Percentiles rank a stretch among this genome's conserved stretches.
Conservation (phyloP, 805 yeast genomes). For the Wickerhamomyces bisporus region DNA sequence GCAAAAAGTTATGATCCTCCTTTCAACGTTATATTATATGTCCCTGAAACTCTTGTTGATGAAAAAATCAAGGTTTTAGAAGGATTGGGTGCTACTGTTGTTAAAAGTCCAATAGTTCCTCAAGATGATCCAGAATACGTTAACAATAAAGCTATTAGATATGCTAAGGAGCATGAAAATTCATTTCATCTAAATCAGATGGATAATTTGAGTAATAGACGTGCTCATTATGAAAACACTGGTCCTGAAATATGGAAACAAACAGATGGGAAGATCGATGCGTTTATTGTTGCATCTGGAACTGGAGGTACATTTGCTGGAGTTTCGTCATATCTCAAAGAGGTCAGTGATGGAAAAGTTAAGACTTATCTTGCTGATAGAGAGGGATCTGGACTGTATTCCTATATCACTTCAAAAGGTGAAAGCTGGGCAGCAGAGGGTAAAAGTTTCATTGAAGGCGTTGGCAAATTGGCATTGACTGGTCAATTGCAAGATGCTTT, state of each 20-base stretch:
- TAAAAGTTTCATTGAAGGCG: slow-evolving; percentile 21
- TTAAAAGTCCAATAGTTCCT: slow-evolving; percentile 66
- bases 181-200: slow-evolving; percentile 80
- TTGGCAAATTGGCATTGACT: slow-evolving; percentile 20
- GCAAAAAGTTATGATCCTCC: slow-evolving; percentile 32
- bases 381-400: slow-evolving; percentile 65
- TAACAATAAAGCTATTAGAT: slow-evolving; percentile 23
- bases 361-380: slow-evolving; percentile 68
- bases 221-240: slow-evolving; percentile 59
- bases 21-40: slow-evolving; percentile 59
- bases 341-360: slow-evolving; percentile 29
- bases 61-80: slow-evolving; percentile 60
- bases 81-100: slow-evolving; percentile 55
- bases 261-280: slow-evolving; percentile 46
- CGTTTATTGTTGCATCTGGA: slow-evolving; percentile 72
- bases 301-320: slow-evolving; percentile 85
- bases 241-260: slow-evolving; percentile 78
- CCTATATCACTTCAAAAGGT: slow-evolving; percentile 17
- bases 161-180: slow-evolving; percentile 32
- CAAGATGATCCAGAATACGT: slow-evolving; percentile 43
- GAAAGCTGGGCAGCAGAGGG: slow-evolving; percentile 21
- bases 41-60: slow-evolving; percentile 71
- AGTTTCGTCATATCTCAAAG: slow-evolving; percentile 57
- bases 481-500: slow-evolving; percentile 18
- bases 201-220: slow-evolving; percentile 72